phyloP scores from a whole-genome alignment of 116 monocot species.

The Papilionanthe hybrid region DNA sequence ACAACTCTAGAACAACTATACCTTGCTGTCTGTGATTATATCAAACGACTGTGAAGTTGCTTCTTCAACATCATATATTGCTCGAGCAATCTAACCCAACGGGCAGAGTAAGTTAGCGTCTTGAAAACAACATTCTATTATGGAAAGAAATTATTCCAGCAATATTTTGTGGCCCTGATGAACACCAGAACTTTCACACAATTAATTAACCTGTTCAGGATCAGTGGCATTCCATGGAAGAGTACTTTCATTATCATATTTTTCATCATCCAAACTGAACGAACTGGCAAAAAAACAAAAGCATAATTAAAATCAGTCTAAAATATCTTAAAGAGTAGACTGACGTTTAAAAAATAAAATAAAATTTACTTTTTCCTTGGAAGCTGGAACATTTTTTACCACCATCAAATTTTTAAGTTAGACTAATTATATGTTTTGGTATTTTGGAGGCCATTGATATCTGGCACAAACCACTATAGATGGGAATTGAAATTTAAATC shows the following conservation, averaged over 20 bases:
- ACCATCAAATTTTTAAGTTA: neutral
- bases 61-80: conserved; percentile 92
- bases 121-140: neutral
- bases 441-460: neutral
- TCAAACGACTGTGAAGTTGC: conserved; percentile 70
- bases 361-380: neutral
- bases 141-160: too few relatives aligned
- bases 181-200: neutral
- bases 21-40: conserved; percentile 66
- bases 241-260: conserved; percentile 74
- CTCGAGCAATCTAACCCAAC: conserved; percentile 54
- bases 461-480: neutral
- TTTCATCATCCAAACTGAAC: conserved; percentile 79
- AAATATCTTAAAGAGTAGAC: neutral
- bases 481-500: neutral
- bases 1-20: conserved; percentile 9
- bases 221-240: conserved; percentile 59
- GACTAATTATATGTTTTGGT: neutral
- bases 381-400: neutral
- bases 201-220: conserved; percentile 53
- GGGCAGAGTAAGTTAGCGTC: conserved; percentile 15
- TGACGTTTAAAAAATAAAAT: neutral
- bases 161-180: too few relatives aligned
- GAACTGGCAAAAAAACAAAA: conserved; percentile 44
- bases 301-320: neutral